Base-by-base conservation (phyloP, 2,329 filamentous ascomycete genomes). In the Delphinella strobiligena region DNA sequence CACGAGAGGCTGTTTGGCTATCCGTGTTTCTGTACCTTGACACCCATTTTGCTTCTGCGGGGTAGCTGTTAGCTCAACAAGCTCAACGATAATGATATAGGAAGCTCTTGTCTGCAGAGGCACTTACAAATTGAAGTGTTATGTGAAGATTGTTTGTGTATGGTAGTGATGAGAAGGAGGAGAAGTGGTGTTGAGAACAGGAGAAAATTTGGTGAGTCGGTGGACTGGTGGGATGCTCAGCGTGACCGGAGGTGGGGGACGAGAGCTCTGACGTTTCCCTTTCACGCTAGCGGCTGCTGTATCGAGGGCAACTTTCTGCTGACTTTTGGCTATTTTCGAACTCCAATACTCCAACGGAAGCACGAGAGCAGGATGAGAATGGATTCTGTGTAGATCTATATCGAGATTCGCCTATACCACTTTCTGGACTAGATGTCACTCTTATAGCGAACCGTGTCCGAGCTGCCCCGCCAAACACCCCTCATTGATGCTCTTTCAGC, bases 41-140 rank as follows among this genome's bases (percentile, higher is more conserved):
- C 61, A 49, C 64, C 62, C 64, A 67, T 68, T 37, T 56, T 49
- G 49, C 48, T 46, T 36, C 45, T 49, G 40, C 38, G 42, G 38
- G 44, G 44, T 47, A 40, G 37, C 32, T 37, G 42, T 44, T 40
- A 44, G 47, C 41, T 46, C 41, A 10, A 24, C 35, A 36, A 18
- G 4, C 5, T 16, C 15, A 19, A 32, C 24, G 31, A 36, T n/a
- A 22, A 31, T 37, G 40, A 34, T 34, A 31, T 33, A 24, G 16
- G n/a, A 14, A 12, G 16, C n/a, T 5, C 19, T 19, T 31, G 34
- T 19, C 32, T n/a, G n/a, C n/a, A n/a, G n/a, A 16, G 18, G 18
- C 12, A 39, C 33, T 29, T 19, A 38, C 30, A 14, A 27, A 17
- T 40, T 36, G 30, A 16, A 27, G 24, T 24, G 36, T 24, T 12